Conservation (phyloP, 768 basidiomycete species). For the Amanita phalloides region DNA sequence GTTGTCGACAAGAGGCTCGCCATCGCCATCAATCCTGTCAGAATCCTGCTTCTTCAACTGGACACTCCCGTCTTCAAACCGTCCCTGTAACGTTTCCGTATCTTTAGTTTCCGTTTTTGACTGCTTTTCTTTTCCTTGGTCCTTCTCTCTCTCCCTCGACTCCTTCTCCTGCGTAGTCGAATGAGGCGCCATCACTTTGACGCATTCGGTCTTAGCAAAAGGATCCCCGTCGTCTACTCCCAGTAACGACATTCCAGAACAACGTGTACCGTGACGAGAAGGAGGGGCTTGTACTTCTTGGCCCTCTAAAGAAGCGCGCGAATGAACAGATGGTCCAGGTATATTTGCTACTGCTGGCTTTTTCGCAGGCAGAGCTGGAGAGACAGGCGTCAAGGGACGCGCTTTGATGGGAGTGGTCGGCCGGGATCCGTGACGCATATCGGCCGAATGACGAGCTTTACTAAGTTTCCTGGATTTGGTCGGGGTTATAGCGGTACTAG, state of each 20-base stretch:
- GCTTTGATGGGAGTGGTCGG: conserved; percentile 10
- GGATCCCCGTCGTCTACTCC: conserved; percentile 34
- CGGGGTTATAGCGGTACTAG: conserved; percentile 7
- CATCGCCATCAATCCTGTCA: conserved; percentile 1
- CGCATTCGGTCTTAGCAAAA: conserved; percentile 45
- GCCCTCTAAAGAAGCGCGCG: conserved; percentile 3
- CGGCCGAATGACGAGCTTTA: conserved; percentile 14
- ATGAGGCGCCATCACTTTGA: conserved; percentile 30
- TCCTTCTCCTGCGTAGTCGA: neutral
- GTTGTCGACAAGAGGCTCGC: neutral
- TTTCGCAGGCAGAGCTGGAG: neutral
- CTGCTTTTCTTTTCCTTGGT: neutral
- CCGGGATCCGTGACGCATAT: conserved; percentile 8
- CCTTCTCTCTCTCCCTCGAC: neutral
- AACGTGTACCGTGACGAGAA: conserved; percentile 16
- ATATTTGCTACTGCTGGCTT: neutral
- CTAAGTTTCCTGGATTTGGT: conserved; percentile 18
- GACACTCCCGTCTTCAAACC: neutral
- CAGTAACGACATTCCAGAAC: conserved; percentile 22
- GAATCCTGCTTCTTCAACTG: conserved; percentile 2
- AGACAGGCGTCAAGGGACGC: conserved; percentile 5
- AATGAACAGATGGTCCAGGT: neutral
- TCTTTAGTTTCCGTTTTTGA: neutral
- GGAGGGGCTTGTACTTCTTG: conserved; percentile 9
- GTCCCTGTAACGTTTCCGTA: neutral